Conservation (phyloP, 2,329 filamentous ascomycete genomes). For the Trichoderma atroviride region DNA sequence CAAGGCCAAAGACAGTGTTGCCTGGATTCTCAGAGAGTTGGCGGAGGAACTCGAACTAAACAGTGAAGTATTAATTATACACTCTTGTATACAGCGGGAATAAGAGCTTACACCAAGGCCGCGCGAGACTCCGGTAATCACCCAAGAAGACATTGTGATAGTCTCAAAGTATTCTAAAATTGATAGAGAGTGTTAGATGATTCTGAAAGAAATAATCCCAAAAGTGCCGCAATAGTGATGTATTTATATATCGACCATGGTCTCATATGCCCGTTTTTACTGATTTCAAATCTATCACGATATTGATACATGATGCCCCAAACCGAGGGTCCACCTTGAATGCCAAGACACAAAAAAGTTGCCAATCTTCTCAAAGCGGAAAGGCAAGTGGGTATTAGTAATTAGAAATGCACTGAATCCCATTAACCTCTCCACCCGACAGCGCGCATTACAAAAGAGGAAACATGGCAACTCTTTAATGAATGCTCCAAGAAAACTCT, state of each 20-base stretch:
- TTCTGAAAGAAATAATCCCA: neutral
- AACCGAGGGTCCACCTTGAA: neutral
- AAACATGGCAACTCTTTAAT: neutral
- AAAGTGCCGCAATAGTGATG: neutral
- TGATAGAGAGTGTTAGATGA: neutral
- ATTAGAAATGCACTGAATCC: neutral
- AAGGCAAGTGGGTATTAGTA: neutral
- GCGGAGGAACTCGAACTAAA: neutral
- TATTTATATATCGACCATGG: neutral
- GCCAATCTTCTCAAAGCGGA: neutral
- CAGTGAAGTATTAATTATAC: neutral
- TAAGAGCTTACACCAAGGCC: neutral
- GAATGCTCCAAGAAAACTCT: neutral
- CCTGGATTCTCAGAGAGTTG: neutral
- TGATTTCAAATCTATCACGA: neutral
- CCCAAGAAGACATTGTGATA: neutral
- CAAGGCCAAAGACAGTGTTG: neutral
- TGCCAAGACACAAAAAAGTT: neutral
- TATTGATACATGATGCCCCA: neutral
- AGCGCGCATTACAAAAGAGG: neutral
- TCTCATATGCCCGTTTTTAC: neutral
- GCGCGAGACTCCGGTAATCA: neutral
- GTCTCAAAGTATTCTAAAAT: neutral
- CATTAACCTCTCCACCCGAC: neutral
- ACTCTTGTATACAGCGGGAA: neutral